phyloP scores from a whole-genome alignment of 768 basidiomycete species.

The Hortiboletus flavorubellus region DNA sequence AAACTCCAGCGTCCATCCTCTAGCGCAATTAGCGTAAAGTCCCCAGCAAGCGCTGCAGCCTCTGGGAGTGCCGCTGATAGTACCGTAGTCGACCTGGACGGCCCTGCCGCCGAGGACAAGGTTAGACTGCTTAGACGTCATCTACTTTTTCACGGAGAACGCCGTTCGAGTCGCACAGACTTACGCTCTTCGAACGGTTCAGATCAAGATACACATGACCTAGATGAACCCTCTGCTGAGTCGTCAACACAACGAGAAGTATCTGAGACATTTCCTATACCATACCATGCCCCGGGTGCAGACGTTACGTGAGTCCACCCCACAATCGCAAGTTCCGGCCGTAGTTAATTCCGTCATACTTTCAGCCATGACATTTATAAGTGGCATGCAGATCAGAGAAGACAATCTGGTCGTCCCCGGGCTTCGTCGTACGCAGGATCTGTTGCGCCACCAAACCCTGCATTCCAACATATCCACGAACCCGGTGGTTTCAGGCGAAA shows the following conservation, averaged over 20 bases:
- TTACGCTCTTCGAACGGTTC: conserved; percentile 22
- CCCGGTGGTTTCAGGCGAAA: conserved; percentile 94
- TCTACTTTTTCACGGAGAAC: conserved; percentile 70
- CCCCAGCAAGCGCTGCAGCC: conserved; percentile 27
- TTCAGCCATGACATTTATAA: conserved; percentile 91
- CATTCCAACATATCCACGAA: conserved; percentile 90
- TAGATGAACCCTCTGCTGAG: conserved; percentile 20
- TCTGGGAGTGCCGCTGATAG: conserved; percentile 31
- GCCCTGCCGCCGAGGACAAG: conserved; percentile 79
- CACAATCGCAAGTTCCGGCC: conserved; percentile 10
- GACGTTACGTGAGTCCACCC: conserved; percentile 82
- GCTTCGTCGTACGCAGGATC: conserved; percentile 67
- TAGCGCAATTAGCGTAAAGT: conserved; percentile 39
- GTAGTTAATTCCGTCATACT: conserved; percentile 8
- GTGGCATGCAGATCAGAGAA: conserved; percentile 78
- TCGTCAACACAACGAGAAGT: conserved; percentile 40
- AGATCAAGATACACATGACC: conserved; percentile 19
- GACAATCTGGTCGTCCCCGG: conserved; percentile 57
- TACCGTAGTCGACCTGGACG: conserved; percentile 45
- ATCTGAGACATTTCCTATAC: conserved; percentile 79
- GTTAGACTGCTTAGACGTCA: conserved; percentile 76
- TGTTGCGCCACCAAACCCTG: conserved; percentile 57
- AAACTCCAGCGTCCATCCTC: conserved; percentile 25
- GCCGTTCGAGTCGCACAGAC: conserved; percentile 24
- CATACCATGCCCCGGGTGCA: conserved; percentile 82